A percentile compares a stretch with the other conserved stretches of the same genome.
phyloP scores from a whole-genome alignment of 1,284 basidiomycete genomes.

The Heliocybe sulcata region DNA sequence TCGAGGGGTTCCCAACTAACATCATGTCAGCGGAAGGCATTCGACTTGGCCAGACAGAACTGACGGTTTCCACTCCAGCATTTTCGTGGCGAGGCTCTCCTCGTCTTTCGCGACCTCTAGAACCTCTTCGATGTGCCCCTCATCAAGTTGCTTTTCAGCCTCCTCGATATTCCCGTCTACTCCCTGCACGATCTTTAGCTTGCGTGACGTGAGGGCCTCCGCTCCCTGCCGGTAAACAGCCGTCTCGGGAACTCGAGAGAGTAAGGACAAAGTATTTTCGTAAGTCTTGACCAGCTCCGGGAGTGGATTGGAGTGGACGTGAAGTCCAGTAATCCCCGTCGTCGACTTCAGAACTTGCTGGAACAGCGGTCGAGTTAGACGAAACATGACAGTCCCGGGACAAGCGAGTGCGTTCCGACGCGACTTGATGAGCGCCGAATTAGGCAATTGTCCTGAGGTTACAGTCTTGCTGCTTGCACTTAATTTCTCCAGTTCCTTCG shows the following conservation, averaged over 20 bases:
- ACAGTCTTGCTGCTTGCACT: too few relatives aligned
- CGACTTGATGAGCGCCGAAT: background rate
- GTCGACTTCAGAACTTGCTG: conserved; percentile 61
- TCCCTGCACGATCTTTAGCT: conserved; percentile 67
- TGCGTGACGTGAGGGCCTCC: conserved; percentile 81
- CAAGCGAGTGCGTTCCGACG: background rate
- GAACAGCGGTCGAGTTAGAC: conserved; percentile 67
- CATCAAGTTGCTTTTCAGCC: conserved; percentile 68
- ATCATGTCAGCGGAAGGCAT: conserved; percentile 8
- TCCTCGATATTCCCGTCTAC: conserved; percentile 59
- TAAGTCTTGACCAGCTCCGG: conserved; percentile 75
- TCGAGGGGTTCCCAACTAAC: conserved; percentile 83
- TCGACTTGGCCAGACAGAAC: conserved; percentile 26
- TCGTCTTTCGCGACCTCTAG: conserved; percentile 84
- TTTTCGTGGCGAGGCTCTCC: conserved; percentile 70
- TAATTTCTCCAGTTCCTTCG: conserved; percentile 5
- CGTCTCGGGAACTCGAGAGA: conserved; percentile 67
- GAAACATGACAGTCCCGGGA: conserved; percentile 52
- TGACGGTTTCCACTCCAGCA: conserved; percentile 96
- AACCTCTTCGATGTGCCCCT: conserved; percentile 81
- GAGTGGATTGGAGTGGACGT: conserved; percentile 74
- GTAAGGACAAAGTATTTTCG: conserved; percentile 68
- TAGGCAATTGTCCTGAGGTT: conserved; percentile 1
- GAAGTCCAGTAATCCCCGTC: conserved; percentile 75
- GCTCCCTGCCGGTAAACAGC: conserved; percentile 90